A percentile compares a stretch with the other conserved stretches of the same genome.
phyloP scores from a whole-genome alignment of 73 alveolate genomes.

The Strombidium stylifer region DNA sequence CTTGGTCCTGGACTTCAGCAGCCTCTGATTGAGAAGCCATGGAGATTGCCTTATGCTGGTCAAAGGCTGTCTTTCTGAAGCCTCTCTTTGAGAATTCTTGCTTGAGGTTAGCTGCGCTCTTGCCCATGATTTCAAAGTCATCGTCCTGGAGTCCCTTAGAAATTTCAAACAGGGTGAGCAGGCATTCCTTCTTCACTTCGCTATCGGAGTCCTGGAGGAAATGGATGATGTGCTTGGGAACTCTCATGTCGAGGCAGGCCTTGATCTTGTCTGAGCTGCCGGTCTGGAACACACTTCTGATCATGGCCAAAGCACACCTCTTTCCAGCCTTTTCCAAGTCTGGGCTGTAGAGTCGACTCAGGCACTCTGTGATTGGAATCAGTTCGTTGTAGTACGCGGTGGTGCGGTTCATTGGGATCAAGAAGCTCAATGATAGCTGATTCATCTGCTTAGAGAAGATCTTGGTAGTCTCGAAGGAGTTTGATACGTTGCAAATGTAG shows the following conservation, averaged over 20 bases:
- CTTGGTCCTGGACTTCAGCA: too few relatives aligned
- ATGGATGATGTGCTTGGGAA: conserved; percentile 64
- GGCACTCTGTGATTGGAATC: conserved; percentile 50
- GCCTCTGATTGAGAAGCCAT: conserved; percentile 1
- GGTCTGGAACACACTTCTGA: conserved; percentile 74
- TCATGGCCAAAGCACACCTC: conserved; percentile 73
- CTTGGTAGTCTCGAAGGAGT: conserved; percentile 44
- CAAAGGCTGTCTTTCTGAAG: conserved; percentile 41
- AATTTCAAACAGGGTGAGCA: conserved; percentile 43
- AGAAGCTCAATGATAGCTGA: conserved; percentile 30
- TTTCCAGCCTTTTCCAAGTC: conserved; percentile 65
- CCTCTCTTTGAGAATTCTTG: conserved; percentile 31
- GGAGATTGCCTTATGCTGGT: conserved; percentile 40
- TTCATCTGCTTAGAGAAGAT: conserved; percentile 42
- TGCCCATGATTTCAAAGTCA: conserved; percentile 50
- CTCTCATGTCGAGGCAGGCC: conserved; percentile 84
- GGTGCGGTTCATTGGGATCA: conserved; percentile 40
- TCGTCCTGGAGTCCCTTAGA: conserved; percentile 62
- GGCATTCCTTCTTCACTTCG: conserved; percentile 57
- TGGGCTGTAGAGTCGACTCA: conserved; percentile 37
- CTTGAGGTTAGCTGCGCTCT: conserved; percentile 25
- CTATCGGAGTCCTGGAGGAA: conserved; percentile 53
- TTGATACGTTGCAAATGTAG: conserved; percentile 49
- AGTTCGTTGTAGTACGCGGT: conserved; percentile 41
- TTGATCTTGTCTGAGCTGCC: conserved; percentile 74